Percentiles rank a stretch among this genome's conserved stretches.
These are phyloP conservation scores for Beauveria pseudobassiana DNA, from an alignment of 2,329 filamentous ascomycete genomes.

Conservation along the genomic window DNA sequence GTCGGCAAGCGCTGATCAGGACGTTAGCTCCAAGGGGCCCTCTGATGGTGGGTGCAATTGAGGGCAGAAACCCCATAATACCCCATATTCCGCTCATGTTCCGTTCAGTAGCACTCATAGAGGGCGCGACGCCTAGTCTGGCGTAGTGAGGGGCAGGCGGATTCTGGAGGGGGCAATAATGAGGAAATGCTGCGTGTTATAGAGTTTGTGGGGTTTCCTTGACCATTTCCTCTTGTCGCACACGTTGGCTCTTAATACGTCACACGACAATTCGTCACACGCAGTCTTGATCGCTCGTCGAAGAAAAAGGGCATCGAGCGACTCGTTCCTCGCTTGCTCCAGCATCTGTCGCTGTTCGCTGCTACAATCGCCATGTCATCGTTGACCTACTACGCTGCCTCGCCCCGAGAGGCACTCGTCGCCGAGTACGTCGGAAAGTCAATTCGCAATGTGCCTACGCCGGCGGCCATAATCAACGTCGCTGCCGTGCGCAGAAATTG, in stretches of 20 bases:
- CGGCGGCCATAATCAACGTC: slow-evolving; percentile 61
- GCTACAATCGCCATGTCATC: slow-evolving; percentile 15
- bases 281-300: not conserved
- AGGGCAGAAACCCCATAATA: not conserved
- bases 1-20: not conserved
- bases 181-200: not conserved
- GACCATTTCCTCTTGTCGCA: not conserved
- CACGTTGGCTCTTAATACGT: not conserved
- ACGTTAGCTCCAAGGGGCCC: not conserved
- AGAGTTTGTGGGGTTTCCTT: not conserved
- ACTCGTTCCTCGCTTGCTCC: not conserved
- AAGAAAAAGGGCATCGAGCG: not conserved
- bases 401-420: slow-evolving; percentile 18
- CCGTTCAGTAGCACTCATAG: not conserved
- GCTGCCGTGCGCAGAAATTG: slow-evolving; percentile 62
- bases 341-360: not conserved
- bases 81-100: not conserved
- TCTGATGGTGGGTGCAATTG: not conserved
- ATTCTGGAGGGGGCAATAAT: not conserved
- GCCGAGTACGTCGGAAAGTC: slow-evolving; percentile 44
- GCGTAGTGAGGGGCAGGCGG: slow-evolving; percentile 1
- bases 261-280: not conserved
- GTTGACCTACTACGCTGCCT: slow-evolving; percentile 17
- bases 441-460: slow-evolving; percentile 54
- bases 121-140: not conserved